A percentile compares a stretch with the other conserved stretches of the same genome.
Evolutionary conservation across 352 stramenopile species (phyloP).

Genomic region (Globisporangium yorkense): DNA sequence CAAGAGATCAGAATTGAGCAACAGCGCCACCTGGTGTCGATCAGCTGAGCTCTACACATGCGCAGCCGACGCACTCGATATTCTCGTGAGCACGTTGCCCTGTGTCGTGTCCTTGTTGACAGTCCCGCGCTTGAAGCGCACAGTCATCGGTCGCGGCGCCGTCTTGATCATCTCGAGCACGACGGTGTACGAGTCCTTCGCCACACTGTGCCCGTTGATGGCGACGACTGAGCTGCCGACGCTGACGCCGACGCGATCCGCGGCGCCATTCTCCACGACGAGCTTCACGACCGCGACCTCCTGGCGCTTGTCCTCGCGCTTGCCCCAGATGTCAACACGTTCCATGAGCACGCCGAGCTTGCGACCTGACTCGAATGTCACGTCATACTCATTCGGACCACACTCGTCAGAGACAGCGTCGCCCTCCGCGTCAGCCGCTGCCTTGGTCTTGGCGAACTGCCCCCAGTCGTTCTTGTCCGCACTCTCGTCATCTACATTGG

Average conservation of each 20-base stretch:
- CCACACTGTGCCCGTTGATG: conserved; percentile 57
- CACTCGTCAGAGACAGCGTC: conserved; percentile 31
- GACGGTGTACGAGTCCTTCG: conserved; percentile 52
- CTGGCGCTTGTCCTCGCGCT: conserved; percentile 40
- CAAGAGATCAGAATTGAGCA: neutral
- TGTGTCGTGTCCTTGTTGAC: conserved; percentile 70
- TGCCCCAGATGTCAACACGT: conserved; percentile 59
- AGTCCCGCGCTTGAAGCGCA: conserved; percentile 63
- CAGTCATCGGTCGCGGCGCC: conserved; percentile 60
- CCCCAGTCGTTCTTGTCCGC: conserved; percentile 16
- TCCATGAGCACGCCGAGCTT: conserved; percentile 85
- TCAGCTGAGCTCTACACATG: conserved; percentile 6
- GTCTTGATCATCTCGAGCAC: conserved; percentile 77
- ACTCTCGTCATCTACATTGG: conserved; percentile 59
- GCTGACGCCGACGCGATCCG: conserved; percentile 56
- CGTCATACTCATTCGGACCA: conserved; percentile 59
- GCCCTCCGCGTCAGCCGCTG: conserved; percentile 1
- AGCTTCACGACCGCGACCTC: conserved; percentile 77
- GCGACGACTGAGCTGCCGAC: conserved; percentile 67
- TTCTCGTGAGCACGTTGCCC: conserved; percentile 63
- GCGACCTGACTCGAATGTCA: conserved; percentile 64
- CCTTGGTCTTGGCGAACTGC: conserved; percentile 9
- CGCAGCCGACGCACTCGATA: conserved; percentile 50
- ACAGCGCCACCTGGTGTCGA: conserved; percentile 5
- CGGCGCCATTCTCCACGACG: conserved; percentile 71